Percentiles rank a stretch among this genome's conserved stretches.
phyloP scores from a whole-genome alignment of 2,329 filamentous ascomycete species.

The Diplodia mutila region DNA sequence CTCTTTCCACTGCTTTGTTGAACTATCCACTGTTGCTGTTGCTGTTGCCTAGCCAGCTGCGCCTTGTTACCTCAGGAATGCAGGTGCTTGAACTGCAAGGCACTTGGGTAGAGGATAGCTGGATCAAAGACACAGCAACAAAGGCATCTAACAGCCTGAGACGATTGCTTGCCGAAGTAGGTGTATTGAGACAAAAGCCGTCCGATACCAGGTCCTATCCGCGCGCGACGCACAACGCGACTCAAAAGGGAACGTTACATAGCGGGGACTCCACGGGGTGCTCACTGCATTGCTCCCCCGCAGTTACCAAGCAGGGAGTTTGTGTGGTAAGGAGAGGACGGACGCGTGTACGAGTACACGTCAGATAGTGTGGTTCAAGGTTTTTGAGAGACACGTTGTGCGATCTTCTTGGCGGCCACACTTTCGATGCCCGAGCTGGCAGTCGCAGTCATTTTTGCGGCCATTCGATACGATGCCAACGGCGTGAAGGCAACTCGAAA shows the following conservation, averaged over 20 bases:
- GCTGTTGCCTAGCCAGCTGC: background rate
- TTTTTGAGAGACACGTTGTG: background rate
- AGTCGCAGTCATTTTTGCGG: background rate
- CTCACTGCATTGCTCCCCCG: background rate
- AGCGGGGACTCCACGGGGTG: background rate
- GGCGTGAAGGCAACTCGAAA: constrained; percentile 10
- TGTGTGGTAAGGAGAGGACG: background rate
- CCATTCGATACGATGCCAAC: background rate
- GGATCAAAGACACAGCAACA: background rate
- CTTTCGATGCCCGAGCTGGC: background rate
- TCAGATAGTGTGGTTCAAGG: background rate
- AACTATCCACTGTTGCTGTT: background rate
- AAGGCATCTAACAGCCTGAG: background rate
- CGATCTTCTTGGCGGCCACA: constrained; percentile 5
- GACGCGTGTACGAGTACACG: constrained; percentile 4
- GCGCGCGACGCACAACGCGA: background rate
- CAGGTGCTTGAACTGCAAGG: background rate
- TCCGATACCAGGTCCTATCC: background rate
- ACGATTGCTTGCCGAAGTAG: background rate
- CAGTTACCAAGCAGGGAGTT: background rate
- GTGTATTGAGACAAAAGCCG: background rate
- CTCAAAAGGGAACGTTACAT: background rate
- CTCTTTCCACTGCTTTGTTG: background rate
- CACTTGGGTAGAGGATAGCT: too few relatives aligned
- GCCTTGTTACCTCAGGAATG: background rate